Evolutionary conservation across 495 filamentous ascomycete species (phyloP).

Genomic region (Hypoxylon crocopeplum): DNA sequence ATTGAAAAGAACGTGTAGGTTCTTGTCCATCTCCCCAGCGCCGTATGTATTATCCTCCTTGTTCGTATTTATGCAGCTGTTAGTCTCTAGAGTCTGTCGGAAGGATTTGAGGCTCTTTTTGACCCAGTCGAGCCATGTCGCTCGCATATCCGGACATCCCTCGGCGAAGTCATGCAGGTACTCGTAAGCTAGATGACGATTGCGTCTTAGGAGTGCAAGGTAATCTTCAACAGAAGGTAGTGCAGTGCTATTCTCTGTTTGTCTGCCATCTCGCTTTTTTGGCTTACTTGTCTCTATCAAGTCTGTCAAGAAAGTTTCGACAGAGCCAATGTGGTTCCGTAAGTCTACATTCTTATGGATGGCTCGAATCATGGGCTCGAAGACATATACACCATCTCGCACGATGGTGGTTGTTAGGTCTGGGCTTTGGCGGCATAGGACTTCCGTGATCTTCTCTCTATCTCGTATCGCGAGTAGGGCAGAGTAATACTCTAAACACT

Average conservation of each 20-base stretch:
- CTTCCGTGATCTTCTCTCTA: constrained; percentile 63
- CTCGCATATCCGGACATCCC: constrained; percentile 64
- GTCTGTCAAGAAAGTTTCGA: constrained; percentile 65
- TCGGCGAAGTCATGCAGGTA: constrained; percentile 68
- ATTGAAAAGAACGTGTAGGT: constrained; percentile 54
- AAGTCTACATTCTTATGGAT: constrained; percentile 71
- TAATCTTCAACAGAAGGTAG: constrained; percentile 68
- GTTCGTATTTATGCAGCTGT: neutral
- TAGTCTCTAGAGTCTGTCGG: constrained; percentile 7
- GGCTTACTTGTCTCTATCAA: constrained; percentile 57
- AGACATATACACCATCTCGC: constrained; percentile 61
- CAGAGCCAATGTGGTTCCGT: constrained; percentile 61
- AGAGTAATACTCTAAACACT: constrained; percentile 65
- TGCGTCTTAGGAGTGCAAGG: constrained; percentile 60
- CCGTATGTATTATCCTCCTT: constrained; percentile 14
- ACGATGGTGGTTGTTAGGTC: constrained; percentile 66
- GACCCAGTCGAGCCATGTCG: constrained; percentile 58
- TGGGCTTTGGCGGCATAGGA: constrained; percentile 63
- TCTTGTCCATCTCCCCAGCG: constrained; percentile 52
- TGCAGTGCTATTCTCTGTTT: neutral
- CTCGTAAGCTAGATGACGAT: constrained; percentile 60
- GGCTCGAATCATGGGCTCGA: constrained; percentile 69
- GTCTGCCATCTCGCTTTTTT: constrained; percentile 27
- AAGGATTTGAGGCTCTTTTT: constrained; percentile 45
- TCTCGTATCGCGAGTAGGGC: constrained; percentile 65